Evolutionary conservation across 192 early-diverging fungal species (phyloP).

Genomic region (Coemansia erecta): DNA sequence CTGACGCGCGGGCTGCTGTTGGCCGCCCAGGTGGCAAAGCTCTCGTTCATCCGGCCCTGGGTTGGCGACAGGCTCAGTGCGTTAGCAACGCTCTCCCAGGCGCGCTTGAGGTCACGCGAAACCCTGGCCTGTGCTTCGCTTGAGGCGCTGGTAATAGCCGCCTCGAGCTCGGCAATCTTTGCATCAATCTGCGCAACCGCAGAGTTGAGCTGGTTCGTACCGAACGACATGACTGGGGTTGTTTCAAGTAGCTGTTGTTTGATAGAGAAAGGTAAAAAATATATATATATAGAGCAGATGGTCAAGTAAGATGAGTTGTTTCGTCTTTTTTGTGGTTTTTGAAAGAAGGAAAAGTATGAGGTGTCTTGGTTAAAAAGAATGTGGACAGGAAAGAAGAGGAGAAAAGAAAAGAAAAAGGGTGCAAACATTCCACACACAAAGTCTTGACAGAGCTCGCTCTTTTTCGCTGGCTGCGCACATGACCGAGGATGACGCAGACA

Average conservation of each 20-base stretch:
- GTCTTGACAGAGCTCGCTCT: background rate
- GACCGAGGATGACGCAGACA: constrained; percentile 13
- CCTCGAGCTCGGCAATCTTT: constrained; percentile 44
- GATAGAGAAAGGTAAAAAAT: no score
- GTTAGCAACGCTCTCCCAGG: constrained; percentile 49
- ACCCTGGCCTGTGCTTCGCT: constrained; percentile 42
- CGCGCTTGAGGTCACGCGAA: constrained; percentile 42
- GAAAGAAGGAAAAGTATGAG: constrained; percentile 1
- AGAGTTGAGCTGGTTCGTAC: constrained; percentile 30
- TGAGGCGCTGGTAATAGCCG: constrained; percentile 28
- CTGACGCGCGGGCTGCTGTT: constrained; percentile 31
- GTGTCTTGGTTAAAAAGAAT: background rate
- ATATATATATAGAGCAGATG: background rate
- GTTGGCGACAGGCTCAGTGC: constrained; percentile 37
- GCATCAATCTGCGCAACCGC: constrained; percentile 43
- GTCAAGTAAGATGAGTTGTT: background rate
- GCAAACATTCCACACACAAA: no score
- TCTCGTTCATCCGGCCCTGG: constrained; percentile 7
- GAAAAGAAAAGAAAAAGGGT: background rate
- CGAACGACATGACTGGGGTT: constrained; percentile 27
- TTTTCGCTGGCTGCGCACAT: constrained; percentile 4
- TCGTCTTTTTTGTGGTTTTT: background rate
- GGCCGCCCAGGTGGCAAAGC: constrained; percentile 31
- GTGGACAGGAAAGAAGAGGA: no score
- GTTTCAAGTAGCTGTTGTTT: background rate